A percentile compares a stretch with the other conserved stretches of the same genome.
These are phyloP conservation scores for Xylariales sp. DNA, from an alignment of 2,329 filamentous ascomycete species.

Conservation along the genomic window DNA sequence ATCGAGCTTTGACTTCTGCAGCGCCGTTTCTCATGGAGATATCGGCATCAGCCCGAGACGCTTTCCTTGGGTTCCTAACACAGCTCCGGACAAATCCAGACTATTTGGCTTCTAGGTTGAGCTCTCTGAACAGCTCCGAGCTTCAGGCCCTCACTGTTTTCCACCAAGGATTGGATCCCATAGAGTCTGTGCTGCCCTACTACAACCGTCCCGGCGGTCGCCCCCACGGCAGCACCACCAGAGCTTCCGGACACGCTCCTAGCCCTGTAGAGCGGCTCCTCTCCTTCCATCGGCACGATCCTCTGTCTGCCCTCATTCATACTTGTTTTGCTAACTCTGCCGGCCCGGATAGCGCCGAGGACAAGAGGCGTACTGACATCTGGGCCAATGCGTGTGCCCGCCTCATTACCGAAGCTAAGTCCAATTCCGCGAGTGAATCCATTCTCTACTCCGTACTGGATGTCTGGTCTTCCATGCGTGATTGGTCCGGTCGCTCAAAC, in stretches of 20 bases:
- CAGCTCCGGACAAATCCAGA: slow-evolving; percentile 82
- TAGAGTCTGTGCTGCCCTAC: slow-evolving; percentile 77
- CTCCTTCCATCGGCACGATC: slow-evolving; percentile 85
- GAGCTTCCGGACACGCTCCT: slow-evolving; percentile 39
- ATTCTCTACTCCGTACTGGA: slow-evolving; percentile 82
- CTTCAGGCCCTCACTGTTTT: slow-evolving; percentile 73
- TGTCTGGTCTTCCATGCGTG: slow-evolving; percentile 79
- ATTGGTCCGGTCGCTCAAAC: slow-evolving; percentile 85
- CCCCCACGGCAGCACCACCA: slow-evolving; percentile 40
- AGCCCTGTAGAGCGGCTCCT: slow-evolving; percentile 77
- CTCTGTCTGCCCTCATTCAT: slow-evolving; percentile 78
- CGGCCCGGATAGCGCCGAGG: slow-evolving; percentile 76
- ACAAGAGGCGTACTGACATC: slow-evolving; percentile 72
- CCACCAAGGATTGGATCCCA: slow-evolving; percentile 72
- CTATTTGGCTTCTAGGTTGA: slow-evolving; percentile 80
- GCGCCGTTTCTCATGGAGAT: slow-evolving; percentile 67
- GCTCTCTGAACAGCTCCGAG: slow-evolving; percentile 70
- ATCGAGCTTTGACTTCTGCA: slow-evolving; percentile 27
- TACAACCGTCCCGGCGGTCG: slow-evolving; percentile 49
- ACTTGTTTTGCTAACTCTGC: slow-evolving; percentile 86
- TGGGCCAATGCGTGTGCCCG: slow-evolving; percentile 87
- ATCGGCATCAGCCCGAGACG: slow-evolving; percentile 68
- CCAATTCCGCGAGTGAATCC: slow-evolving; percentile 71
- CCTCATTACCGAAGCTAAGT: slow-evolving; percentile 62
- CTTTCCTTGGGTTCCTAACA: slow-evolving; percentile 74